phyloP scores from a whole-genome alignment of 371 early-diverging fungal genomes.

The Mortierella sp. region DNA sequence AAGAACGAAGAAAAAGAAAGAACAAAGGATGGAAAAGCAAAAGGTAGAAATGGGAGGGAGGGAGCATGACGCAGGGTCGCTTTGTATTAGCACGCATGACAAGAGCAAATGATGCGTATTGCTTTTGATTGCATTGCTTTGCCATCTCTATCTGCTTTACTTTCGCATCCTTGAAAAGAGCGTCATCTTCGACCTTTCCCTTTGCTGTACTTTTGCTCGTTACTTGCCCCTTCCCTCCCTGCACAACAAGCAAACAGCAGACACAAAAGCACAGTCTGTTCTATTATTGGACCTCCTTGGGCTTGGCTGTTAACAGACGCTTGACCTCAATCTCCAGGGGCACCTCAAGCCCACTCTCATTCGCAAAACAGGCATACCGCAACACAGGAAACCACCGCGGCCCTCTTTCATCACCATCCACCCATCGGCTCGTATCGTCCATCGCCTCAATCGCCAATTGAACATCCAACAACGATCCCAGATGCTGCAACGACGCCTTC shows the following conservation, averaged over 20 bases:
- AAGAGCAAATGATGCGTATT: not conserved
- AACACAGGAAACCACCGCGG: not conserved
- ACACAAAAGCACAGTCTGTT: not conserved
- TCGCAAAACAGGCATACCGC: not conserved
- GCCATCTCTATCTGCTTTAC: not conserved
- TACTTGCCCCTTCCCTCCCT: not conserved
- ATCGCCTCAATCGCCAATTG: not conserved
- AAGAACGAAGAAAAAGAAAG: not conserved
- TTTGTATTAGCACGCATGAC: not conserved
- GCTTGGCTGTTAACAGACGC: not conserved
- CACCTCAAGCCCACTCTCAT: not conserved
- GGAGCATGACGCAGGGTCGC: not conserved
- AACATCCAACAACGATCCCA: not conserved
- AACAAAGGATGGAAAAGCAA: not conserved
- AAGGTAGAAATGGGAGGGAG: no score
- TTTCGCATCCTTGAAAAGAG: no score
- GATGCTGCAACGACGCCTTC: not conserved
- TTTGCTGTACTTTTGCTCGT: not conserved
- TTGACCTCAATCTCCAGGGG: not conserved
- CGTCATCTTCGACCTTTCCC: not conserved
- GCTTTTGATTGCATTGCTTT: not conserved
- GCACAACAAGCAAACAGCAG: not conserved
- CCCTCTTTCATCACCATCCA: not conserved
- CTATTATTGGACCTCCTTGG: not conserved
- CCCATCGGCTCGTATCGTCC: not conserved